Base-by-base conservation (phyloP, 768 basidiomycete species). In the Arthromyces matolae region DNA sequence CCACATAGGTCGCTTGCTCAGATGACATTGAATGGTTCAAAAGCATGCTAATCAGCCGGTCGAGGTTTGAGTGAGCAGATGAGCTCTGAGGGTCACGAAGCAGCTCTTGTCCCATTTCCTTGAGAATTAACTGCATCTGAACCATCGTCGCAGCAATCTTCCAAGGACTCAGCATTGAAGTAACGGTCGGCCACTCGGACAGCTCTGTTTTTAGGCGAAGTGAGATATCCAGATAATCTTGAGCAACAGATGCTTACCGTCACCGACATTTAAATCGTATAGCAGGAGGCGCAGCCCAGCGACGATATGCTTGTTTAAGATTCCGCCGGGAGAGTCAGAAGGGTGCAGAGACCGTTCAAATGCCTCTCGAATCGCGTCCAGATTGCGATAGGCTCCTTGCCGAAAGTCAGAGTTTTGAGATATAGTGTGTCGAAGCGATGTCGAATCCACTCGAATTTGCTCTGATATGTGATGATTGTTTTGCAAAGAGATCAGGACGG, bases 1-100 rank as follows among this genome's bases (percentile, higher is more conserved):
- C 86, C 5, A 91, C 81, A 55, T 89, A 87, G 52, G 83, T 86
- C 0, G 87, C 88, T 63, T 91, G 85, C 54, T 91, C 88, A 0
- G 81, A 78, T 13, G 83, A 81, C 64, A 89, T 83, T 8, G 81
- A 81, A 49, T 86, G 81, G 50, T 78, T 81, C 56, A 92, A 86
- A 7, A 91, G 68, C 59, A 79, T 78, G 5, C 76, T 71, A 0
- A 81, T 81, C 40, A 91, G 69, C 51, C 75, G 83, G 55, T 87
- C 81, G 31, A 92, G 69, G 42, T 79, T 80, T 13, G 73, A 71
- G 32, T 77, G 76, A n/a, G 85, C 84, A 9, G 72, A 70, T 47
- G 75, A 66, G 50, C 70, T 77, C 32, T 71, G 77, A 8, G 73
- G 68, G 32, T 83, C 81, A 31, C 79, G 75, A n/a, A 71, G 67